Percentiles rank a stretch among this genome's conserved stretches.
These are phyloP conservation scores for Mucor mucedo DNA, from an alignment of 371 early-diverging fungal species.

Conservation along the genomic window DNA sequence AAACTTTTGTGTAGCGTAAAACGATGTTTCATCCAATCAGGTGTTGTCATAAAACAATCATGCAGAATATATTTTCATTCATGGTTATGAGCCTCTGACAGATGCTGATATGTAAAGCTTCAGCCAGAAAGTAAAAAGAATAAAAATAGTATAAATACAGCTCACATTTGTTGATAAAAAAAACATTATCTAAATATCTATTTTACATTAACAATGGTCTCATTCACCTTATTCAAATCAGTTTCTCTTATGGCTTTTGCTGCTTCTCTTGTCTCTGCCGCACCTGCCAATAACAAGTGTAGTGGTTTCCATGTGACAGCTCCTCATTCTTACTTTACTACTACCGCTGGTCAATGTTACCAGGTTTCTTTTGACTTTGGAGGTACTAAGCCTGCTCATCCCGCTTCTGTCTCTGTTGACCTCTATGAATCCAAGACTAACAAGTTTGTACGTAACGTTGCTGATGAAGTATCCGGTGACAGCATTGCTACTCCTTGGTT, in stretches of 20 bases:
- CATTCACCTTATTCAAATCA: constrained; percentile 14
- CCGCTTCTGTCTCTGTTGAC: constrained; percentile 23
- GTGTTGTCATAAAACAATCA: too few species aligned
- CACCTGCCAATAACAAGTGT: constrained; percentile 23
- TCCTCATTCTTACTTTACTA: constrained; percentile 30
- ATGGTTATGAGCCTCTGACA: too few species aligned
- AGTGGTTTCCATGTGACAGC: constrained; percentile 40
- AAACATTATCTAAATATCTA: too few species aligned
- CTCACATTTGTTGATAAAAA: too few species aligned
- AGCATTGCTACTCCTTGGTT: constrained; percentile 27
- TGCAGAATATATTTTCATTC: too few species aligned
- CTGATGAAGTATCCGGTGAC: constrained; percentile 12
- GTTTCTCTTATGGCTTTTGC: constrained; percentile 5
- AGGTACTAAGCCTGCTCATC: constrained; percentile 8
- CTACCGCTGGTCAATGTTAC: constrained; percentile 43
- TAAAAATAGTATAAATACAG: too few species aligned
- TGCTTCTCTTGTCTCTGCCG: constrained; percentile 22
- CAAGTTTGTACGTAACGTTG: constrained; percentile 21
- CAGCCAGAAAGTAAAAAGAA: too few species aligned
- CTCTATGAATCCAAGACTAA: constrained; percentile 26
- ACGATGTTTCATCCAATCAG: too few species aligned
- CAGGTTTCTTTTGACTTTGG: constrained; percentile 37
- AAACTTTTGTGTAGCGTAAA: too few species aligned
- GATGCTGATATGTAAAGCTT: too few species aligned
- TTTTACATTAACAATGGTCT: constrained; percentile 9